Percentiles rank a stretch among this genome's conserved stretches.
These are phyloP conservation scores for Mortierella sp. DNA, from an alignment of 371 early-diverging fungal species.

Conservation along the genomic window DNA sequence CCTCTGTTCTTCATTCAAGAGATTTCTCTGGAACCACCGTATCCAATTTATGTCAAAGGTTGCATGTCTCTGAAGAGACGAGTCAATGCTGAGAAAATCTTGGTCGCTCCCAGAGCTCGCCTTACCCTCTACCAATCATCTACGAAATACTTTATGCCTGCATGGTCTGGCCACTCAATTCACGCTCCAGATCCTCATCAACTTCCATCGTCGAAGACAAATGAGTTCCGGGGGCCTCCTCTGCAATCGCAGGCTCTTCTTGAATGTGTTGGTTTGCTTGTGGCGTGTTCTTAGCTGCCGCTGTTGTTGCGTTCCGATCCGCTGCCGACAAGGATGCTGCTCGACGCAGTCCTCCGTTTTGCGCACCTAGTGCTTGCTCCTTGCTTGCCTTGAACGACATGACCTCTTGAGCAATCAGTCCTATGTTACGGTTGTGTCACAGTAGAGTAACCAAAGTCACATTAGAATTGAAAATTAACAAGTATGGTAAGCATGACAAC, in stretches of 20 bases:
- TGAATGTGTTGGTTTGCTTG: conserved; percentile 35
- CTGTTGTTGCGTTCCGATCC: conserved; percentile 42
- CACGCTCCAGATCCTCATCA: conserved; percentile 67
- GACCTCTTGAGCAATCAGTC: conserved; percentile 91
- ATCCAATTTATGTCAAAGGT: too few relatives aligned
- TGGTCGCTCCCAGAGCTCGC: too few relatives aligned
- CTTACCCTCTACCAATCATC: too few relatives aligned
- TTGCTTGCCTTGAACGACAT: conserved; percentile 69
- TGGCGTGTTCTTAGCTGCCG: conserved; percentile 37
- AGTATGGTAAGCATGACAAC: neutral
- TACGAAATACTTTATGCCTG: conserved; percentile 21
- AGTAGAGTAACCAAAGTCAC: conserved; percentile 5
- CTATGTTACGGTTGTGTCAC: conserved; percentile 48
- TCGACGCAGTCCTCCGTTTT: conserved; percentile 43
- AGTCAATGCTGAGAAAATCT: too few relatives aligned
- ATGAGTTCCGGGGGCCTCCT: conserved; percentile 29
- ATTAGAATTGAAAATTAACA: neutral
- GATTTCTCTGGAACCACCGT: too few relatives aligned
- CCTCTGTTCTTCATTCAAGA: too few relatives aligned
- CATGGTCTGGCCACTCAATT: conserved; percentile 60
- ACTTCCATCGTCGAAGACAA: conserved; percentile 58
- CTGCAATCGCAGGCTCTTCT: conserved; percentile 41
- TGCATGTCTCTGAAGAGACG: too few relatives aligned
- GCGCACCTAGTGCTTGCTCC: conserved; percentile 40
- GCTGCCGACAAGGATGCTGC: conserved; percentile 45